Evolutionary conservation across 2,329 filamentous ascomycete genomes (phyloP).

Genomic region (Lecanicillium sp.): DNA sequence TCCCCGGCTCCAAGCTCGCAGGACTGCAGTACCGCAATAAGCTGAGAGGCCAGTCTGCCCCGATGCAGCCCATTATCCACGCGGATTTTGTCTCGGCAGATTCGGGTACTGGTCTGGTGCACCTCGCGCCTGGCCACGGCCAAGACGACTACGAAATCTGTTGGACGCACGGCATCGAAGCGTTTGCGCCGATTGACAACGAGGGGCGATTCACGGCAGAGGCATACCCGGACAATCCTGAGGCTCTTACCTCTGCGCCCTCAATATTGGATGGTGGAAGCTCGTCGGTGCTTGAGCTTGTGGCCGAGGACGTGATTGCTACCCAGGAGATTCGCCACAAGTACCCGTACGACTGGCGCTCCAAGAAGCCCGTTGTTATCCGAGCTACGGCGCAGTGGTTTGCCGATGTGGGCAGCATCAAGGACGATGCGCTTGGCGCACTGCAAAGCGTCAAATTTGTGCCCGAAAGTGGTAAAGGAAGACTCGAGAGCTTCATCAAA

Average conservation of each 20-base stretch:
- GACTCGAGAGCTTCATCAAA: slow-evolving; percentile 79
- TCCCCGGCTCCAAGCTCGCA: slow-evolving; percentile 60
- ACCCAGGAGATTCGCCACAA: slow-evolving; percentile 76
- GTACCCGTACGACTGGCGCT: slow-evolving; percentile 97
- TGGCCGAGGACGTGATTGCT: slow-evolving; percentile 60
- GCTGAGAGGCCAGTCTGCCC: slow-evolving; percentile 54
- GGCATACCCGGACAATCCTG: slow-evolving; percentile 66
- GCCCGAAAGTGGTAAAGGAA: slow-evolving; percentile 64
- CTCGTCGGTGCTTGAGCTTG: slow-evolving; percentile 60
- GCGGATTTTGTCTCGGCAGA: slow-evolving; percentile 84
- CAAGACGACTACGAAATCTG: slow-evolving; percentile 94
- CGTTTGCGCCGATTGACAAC: slow-evolving; percentile 78
- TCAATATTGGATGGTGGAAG: slow-evolving; percentile 67
- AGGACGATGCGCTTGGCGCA: slow-evolving; percentile 62
- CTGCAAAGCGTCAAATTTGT: slow-evolving; percentile 71
- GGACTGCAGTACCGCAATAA: slow-evolving; percentile 64
- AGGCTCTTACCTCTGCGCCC: slow-evolving; percentile 58
- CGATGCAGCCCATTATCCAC: slow-evolving; percentile 64
- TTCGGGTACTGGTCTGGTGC: slow-evolving; percentile 93
- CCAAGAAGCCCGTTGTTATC: slow-evolving; percentile 85
- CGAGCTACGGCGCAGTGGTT: slow-evolving; percentile 97
- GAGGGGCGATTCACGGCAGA: slow-evolving; percentile 74
- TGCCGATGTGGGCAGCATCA: slow-evolving; percentile 81
- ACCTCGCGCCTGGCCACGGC: slow-evolving; percentile 88
- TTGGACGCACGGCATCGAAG: slow-evolving; percentile 60